phyloP scores from a whole-genome alignment of 371 early-diverging fungal genomes.

The Syncephalastrum racemosum region DNA sequence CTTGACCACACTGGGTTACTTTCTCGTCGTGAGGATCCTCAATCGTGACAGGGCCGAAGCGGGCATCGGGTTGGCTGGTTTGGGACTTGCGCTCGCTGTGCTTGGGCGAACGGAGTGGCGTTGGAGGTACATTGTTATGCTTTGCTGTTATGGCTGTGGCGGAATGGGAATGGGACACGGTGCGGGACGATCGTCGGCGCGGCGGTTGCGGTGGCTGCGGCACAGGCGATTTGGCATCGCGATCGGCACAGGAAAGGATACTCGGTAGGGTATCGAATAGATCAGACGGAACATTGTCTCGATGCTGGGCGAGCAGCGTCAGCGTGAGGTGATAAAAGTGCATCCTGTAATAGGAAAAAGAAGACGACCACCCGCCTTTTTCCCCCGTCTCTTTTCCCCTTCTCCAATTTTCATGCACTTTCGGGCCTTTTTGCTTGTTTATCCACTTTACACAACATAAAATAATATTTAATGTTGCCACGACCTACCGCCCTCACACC shows the following conservation, averaged over 20 bases:
- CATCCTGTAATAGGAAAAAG: conserved; percentile 1
- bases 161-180: too few species aligned
- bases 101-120: conserved; percentile 8
- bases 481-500: conserved; percentile 18
- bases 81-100: background rate
- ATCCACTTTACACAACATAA: background rate
- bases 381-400: too few species aligned
- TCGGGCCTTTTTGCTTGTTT: too few species aligned
- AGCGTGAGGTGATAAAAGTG: background rate
- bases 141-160: background rate
- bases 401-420: too few species aligned
- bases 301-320: background rate
- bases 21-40: background rate
- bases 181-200: conserved; percentile 1
- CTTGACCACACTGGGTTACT: conserved; percentile 29
- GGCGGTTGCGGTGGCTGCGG: background rate
- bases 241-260: background rate
- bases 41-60: conserved; percentile 4
- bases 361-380: background rate
- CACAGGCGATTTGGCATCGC: background rate
- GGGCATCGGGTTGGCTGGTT: conserved; percentile 2
- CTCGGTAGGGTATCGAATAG: background rate
- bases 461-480: conserved; percentile 19
- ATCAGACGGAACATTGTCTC: background rate
- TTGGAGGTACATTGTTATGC: conserved; percentile 7